phyloP scores from a whole-genome alignment of 2,329 filamentous ascomycete species.

The Tolypocladium album region DNA sequence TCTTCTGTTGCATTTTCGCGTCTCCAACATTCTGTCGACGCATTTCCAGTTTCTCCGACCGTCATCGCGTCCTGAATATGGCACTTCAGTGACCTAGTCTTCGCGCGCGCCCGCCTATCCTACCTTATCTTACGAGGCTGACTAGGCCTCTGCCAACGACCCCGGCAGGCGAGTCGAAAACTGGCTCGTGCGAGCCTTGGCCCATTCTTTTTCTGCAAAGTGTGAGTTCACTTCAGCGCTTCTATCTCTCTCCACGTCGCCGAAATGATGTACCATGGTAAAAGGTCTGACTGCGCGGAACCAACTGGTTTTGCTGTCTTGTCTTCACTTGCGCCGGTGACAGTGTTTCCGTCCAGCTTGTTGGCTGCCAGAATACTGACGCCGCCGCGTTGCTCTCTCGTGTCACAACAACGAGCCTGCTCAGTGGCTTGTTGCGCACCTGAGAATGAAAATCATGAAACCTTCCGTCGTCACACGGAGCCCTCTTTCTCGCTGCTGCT shows the following conservation, averaged over 20 bases:
- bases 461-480: slow-evolving; percentile 39
- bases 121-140: not conserved
- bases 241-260: slow-evolving; percentile 2
- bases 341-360: not conserved
- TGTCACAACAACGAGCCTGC: not conserved
- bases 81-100: not conserved
- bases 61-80: not conserved
- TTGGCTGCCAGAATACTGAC: not conserved
- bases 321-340: slow-evolving; percentile 4
- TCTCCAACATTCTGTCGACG: not conserved
- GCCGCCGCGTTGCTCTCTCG: slow-evolving; percentile 1
- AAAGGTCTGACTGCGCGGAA: slow-evolving; percentile 50
- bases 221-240: not conserved
- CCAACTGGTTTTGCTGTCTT: slow-evolving; percentile 33
- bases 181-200: not conserved
- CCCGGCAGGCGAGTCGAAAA: not conserved
- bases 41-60: not conserved
- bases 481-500: slow-evolving; percentile 30
- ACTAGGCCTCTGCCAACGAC: not conserved
- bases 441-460: not conserved
- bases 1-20: not conserved
- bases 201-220: not conserved
- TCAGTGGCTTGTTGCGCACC: not conserved
- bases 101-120: not conserved
- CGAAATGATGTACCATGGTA: slow-evolving; percentile 49